Evolutionary conservation across 805 yeast species (phyloP).

Genomic region (Ogataea paradorogensis): DNA sequence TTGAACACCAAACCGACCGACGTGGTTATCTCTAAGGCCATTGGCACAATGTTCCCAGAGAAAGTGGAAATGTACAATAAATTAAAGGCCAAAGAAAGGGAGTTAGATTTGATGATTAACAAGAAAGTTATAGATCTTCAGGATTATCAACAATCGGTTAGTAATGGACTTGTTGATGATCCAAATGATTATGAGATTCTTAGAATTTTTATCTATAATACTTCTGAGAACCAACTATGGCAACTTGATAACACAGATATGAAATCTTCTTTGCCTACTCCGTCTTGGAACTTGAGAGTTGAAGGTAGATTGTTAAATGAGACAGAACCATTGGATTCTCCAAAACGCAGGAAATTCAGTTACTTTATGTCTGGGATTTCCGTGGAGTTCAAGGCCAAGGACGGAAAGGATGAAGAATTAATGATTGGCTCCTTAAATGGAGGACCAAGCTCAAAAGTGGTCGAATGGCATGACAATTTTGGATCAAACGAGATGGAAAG

Average conservation of each 20-base stretch:
- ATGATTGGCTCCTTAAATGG: slow-evolving; percentile 24
- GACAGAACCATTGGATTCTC: slow-evolving; percentile 44
- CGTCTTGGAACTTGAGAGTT: slow-evolving; percentile 80
- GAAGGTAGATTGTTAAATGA: slow-evolving; percentile 75
- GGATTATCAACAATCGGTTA: slow-evolving; percentile 53
- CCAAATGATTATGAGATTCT: slow-evolving; percentile 54
- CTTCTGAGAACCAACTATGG: slow-evolving; percentile 89
- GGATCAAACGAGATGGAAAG: slow-evolving; percentile 31
- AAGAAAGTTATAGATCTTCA: slow-evolving; percentile 84
- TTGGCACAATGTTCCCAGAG: slow-evolving; percentile 33
- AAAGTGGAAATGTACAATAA: slow-evolving; percentile 68
- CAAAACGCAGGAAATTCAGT: slow-evolving; percentile 61
- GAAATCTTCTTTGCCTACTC: slow-evolving; percentile 24
- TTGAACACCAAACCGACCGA: slow-evolving; percentile 37
- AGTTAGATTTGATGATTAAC: slow-evolving; percentile 75
- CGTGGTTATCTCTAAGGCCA: slow-evolving; percentile 29
- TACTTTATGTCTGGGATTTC: slow-evolving; percentile 80
- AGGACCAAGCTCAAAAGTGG: slow-evolving; percentile 41
- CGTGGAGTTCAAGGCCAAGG: slow-evolving; percentile 56
- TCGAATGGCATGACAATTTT: slow-evolving; percentile 87
- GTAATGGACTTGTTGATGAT: slow-evolving; percentile 39
- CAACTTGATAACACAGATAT: slow-evolving; percentile 36
- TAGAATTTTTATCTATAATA: slow-evolving; percentile 79
- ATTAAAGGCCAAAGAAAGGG: slow-evolving; percentile 76
- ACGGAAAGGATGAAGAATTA: slow-evolving; percentile 26